Conservation (phyloP, 192 early-diverging fungal species). For the Dispira parvispora region DNA sequence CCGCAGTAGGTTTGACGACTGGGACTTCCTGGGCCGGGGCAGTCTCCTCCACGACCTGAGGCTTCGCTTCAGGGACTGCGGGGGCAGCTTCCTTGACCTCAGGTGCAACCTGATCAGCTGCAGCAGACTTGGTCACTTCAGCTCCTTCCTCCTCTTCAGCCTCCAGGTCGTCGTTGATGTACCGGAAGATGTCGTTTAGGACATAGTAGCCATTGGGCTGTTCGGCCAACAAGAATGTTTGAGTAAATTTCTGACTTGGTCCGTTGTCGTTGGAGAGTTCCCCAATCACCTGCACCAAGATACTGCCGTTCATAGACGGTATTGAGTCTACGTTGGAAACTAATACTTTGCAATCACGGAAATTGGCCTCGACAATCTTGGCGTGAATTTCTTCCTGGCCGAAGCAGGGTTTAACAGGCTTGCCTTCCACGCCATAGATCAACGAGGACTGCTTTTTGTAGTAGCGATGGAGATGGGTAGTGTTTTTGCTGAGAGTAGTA, state of each 20-base stretch:
- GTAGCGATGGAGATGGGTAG: slow-evolving; percentile 62
- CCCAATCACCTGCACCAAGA: slow-evolving; percentile 82
- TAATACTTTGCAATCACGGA: slow-evolving; percentile 73
- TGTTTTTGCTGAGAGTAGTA: slow-evolving; percentile 75
- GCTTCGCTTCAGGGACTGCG: slow-evolving; percentile 11
- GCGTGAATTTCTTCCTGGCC: slow-evolving; percentile 79
- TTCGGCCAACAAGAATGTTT: slow-evolving; percentile 81
- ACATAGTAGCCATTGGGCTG: slow-evolving; percentile 87
- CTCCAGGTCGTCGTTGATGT: slow-evolving; percentile 75
- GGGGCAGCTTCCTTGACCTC: slow-evolving; percentile 13
- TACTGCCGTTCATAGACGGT: slow-evolving; percentile 52
- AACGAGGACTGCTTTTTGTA: slow-evolving; percentile 74
- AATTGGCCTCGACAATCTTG: slow-evolving; percentile 54
- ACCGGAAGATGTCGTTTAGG: slow-evolving; percentile 87
- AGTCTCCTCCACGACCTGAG: slow-evolving; percentile 23
- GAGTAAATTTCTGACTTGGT: slow-evolving; percentile 70
- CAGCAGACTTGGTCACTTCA: background rate
- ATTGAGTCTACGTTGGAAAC: slow-evolving; percentile 78
- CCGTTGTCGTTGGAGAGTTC: slow-evolving; percentile 76
- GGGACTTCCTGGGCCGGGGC: slow-evolving; percentile 19
- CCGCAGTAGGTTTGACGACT: slow-evolving; percentile 11
- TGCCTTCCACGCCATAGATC: slow-evolving; percentile 72
- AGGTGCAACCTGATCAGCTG: slow-evolving; percentile 9
- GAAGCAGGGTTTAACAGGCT: slow-evolving; percentile 36
- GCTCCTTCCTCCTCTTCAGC: slow-evolving; percentile 18